Percentiles rank a stretch among this genome's conserved stretches.
Evolutionary conservation across 371 early-diverging fungal genomes (phyloP).

Genomic region (Mucor mucedo): DNA sequence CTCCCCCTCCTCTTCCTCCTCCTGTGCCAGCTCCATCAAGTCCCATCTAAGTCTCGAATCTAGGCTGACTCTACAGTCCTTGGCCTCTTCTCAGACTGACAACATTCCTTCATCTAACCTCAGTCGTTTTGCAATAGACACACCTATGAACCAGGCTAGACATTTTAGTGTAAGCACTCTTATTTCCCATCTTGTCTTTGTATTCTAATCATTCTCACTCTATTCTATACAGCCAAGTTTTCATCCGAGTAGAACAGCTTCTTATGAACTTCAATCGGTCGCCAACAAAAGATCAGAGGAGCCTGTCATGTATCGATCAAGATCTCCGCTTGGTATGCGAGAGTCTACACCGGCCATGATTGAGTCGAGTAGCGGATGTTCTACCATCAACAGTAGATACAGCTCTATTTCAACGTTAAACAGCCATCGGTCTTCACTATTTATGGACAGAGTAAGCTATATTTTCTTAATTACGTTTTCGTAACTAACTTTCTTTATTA

Average conservation of each 20-base stretch:
- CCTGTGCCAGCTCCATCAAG: slow-evolving; percentile 13
- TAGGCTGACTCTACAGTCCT: slow-evolving; percentile 11
- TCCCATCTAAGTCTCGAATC: slow-evolving; percentile 25
- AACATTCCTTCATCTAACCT: slow-evolving; percentile 3
- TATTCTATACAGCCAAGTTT: slow-evolving; percentile 21
- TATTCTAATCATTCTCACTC: background rate
- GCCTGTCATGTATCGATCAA: background rate
- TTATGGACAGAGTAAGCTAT: background rate
- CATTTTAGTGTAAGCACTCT: slow-evolving; percentile 21
- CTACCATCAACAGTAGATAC: slow-evolving; percentile 20
- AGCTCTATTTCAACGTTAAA: slow-evolving; percentile 22
- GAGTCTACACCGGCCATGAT: slow-evolving; percentile 25
- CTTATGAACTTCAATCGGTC: slow-evolving; percentile 23
- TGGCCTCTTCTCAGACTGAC: slow-evolving; percentile 6
- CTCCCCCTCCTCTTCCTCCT: background rate
- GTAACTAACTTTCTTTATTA: background rate
- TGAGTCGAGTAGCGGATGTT: slow-evolving; percentile 17
- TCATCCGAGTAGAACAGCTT: slow-evolving; percentile 23
- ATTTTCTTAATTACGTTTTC: too few relatives aligned
- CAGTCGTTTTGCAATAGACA: slow-evolving; percentile 5
- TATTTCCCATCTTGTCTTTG: background rate
- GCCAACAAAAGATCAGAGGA: slow-evolving; percentile 9
- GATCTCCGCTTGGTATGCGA: slow-evolving; percentile 5
- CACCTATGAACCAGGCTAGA: background rate
- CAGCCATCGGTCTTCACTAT: background rate